Evolutionary conservation across 139 green algal species (phyloP).

Genomic region (Desmodesmus armatus): DNA sequence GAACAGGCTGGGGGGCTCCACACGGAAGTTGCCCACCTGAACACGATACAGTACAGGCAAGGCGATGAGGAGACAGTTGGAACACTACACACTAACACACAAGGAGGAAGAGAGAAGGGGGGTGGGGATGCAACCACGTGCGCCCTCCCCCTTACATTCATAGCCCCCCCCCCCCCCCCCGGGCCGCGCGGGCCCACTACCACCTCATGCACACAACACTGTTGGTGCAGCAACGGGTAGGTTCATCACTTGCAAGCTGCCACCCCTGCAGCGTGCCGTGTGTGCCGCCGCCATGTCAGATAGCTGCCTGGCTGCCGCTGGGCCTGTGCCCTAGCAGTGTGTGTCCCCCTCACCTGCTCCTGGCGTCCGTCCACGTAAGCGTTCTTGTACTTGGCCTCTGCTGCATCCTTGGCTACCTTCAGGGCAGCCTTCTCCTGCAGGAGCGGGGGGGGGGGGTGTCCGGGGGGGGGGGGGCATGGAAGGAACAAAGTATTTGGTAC

Average conservation of each 20-base stretch:
- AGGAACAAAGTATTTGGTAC: not conserved
- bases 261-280: not conserved
- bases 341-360: conserved; percentile 94
- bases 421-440: conserved; percentile 89
- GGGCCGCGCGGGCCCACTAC: too few species aligned
- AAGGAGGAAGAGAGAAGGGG: not conserved
- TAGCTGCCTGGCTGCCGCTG: not conserved
- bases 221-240: too few species aligned
- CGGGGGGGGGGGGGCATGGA: not conserved
- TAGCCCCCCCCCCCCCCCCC: too few species aligned
- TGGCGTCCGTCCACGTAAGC: conserved; percentile 88
- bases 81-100: too few species aligned
- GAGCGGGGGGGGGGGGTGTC: not conserved
- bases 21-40: conserved; percentile 98
- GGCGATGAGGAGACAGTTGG: too few species aligned
- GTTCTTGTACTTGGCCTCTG: conserved; percentile 93
- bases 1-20: conserved; percentile 98
- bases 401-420: conserved; percentile 86
- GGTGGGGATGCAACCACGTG: not conserved
- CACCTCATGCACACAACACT: too few species aligned
- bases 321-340: too few species aligned
- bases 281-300: not conserved
- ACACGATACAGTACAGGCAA: too few species aligned
- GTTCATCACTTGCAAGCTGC: too few species aligned
- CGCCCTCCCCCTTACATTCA: too few species aligned